Conservation (phyloP, 2,329 filamentous ascomycete genomes). For the Tolypocladium capitatum region DNA sequence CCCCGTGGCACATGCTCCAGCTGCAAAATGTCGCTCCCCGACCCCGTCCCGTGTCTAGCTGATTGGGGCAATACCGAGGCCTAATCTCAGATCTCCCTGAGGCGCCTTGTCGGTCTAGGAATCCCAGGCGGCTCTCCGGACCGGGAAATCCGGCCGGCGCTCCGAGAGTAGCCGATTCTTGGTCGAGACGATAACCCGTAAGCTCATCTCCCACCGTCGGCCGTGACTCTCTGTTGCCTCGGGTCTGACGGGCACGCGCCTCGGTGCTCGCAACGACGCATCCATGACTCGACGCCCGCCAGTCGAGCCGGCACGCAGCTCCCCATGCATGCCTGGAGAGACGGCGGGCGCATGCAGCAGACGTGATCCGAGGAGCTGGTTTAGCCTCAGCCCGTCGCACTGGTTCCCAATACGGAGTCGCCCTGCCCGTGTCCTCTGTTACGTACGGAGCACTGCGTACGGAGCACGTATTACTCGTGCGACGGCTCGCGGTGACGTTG, state of each 20-base stretch:
- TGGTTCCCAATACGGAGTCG: conserved; percentile 1
- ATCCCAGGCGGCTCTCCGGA: conserved; percentile 10
- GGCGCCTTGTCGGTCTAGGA: conserved; percentile 11
- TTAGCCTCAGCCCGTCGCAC: background rate
- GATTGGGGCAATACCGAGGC: conserved; percentile 17
- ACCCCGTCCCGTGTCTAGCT: conserved; percentile 8
- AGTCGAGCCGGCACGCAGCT: background rate
- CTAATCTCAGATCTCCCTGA: conserved; percentile 21
- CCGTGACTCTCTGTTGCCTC: background rate
- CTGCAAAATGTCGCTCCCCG: too few species aligned
- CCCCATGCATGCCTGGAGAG: background rate
- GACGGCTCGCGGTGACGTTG: background rate
- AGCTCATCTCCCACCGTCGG: background rate
- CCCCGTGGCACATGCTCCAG: conserved; percentile 1
- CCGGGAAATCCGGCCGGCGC: conserved; percentile 14
- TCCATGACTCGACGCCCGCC: background rate
- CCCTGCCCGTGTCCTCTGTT: background rate
- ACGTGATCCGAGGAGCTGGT: conserved; percentile 1
- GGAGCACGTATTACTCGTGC: background rate
- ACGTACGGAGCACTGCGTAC: background rate
- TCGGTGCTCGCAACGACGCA: background rate
- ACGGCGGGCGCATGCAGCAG: conserved; percentile 2
- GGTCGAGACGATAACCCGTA: too few species aligned
- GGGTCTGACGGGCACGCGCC: background rate
- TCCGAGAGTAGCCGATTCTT: background rate